Conservation (phyloP, 495 filamentous ascomycete species). For the Neurospora sublineolata region DNA sequence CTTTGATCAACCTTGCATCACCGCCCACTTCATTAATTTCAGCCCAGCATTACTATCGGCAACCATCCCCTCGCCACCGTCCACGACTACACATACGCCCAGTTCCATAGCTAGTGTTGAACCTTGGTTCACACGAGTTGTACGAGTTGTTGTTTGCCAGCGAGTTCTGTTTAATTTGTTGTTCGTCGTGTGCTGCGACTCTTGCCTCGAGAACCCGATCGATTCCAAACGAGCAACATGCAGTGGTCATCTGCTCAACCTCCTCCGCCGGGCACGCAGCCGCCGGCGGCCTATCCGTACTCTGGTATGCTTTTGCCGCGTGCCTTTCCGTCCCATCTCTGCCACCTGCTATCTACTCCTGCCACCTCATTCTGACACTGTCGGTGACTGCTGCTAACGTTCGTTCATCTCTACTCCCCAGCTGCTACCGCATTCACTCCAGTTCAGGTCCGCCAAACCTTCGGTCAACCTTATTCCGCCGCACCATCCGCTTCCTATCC, state of each 20-base stretch:
- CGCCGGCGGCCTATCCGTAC: constrained; percentile 25
- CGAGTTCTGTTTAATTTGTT: not conserved
- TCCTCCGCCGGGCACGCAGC: constrained; percentile 21
- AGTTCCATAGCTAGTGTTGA: not conserved
- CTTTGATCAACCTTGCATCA: not conserved
- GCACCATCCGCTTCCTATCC: constrained; percentile 17
- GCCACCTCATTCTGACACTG: not conserved
- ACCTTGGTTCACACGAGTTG: not conserved
- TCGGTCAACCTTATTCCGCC: constrained; percentile 27
- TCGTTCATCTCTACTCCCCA: constrained; percentile 3
- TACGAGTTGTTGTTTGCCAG: not conserved
- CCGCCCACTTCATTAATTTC: not conserved
- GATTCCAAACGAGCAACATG: not conserved
- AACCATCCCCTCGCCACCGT: not conserved
- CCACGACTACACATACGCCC: not conserved
- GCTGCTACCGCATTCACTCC: constrained; percentile 39
- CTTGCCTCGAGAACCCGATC: not conserved
- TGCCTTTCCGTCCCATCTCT: not conserved
- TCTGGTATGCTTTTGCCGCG: constrained; percentile 7
- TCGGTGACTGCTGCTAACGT: constrained; percentile 13
- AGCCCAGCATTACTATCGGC: not conserved
- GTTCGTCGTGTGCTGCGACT: not conserved
- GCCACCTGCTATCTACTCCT: not conserved
- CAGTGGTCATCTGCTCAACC: constrained; percentile 16
- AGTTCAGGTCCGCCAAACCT: constrained; percentile 36